Conservation (phyloP, 352 stramenopile species). For the Phytophthora sp. region DNA sequence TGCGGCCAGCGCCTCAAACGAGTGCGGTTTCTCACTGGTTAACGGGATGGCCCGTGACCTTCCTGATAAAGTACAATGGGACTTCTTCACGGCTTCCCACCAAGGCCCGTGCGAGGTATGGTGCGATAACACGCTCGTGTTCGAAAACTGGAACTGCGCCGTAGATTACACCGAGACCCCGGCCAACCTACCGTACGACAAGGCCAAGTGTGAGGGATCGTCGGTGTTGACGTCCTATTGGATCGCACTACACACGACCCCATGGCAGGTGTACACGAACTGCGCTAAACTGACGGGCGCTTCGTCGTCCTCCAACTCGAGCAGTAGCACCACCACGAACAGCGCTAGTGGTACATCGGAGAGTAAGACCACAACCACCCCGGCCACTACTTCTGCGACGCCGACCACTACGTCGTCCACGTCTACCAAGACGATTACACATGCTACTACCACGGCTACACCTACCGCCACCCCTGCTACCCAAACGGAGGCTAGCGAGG, state of each 20-base stretch:
- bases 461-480: conserved; percentile 11
- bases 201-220: conserved; percentile 37
- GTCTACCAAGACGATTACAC: conserved; percentile 13
- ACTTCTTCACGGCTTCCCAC: conserved; percentile 49
- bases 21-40: conserved; percentile 39
- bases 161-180: conserved; percentile 36
- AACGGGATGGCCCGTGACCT: conserved; percentile 33
- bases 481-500: conserved; percentile 18
- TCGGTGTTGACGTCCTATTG: conserved; percentile 50
- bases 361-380: neutral
- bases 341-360: conserved; percentile 8
- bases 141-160: conserved; percentile 50
- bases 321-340: conserved; percentile 15
- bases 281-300: conserved; percentile 40
- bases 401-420: conserved; percentile 20
- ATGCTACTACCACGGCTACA: conserved; percentile 11
- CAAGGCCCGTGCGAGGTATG: conserved; percentile 54
- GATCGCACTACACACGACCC: conserved; percentile 49
- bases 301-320: conserved; percentile 25
- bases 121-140: conserved; percentile 50
- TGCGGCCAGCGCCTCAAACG: conserved; percentile 29
- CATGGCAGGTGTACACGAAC: conserved; percentile 63
- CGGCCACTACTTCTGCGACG: conserved; percentile 2
- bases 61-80: conserved; percentile 40
- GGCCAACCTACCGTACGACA: conserved; percentile 51